Base-by-base conservation (phyloP, 1,284 basidiomycete genomes). In the Apiotrichum porosum region DNA sequence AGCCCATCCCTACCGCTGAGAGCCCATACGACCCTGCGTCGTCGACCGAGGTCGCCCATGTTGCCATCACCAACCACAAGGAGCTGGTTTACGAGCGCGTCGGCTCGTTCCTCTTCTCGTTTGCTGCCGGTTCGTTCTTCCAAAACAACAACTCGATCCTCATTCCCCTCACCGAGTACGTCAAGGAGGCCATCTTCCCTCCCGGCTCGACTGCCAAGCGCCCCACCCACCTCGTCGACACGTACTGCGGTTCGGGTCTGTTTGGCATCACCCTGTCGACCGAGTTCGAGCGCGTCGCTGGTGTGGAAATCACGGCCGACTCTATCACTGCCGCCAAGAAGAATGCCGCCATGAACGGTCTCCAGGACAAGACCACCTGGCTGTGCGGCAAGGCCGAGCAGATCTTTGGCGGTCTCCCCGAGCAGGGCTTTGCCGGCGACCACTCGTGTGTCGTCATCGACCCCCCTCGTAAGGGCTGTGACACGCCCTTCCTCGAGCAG, bases 61-160 rank as follows among this genome's bases (percentile, higher is more conserved):
- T 89, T 46, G 90, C 88, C 63, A 78, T 95, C 53, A 89, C 88
- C 0, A 81, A 92, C 68, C 88, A 90, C 70, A 85, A 86, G 57
- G 81, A 77, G 4, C 82, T 79, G 4, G 84, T 95, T 4, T 85
- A 88, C 49, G 93, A 97, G 71, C 81, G 81, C 37, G 89, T 97
- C 14, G 89, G 87, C 4, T 74, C 80, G 47, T 84, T 79, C 69
- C 74, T 85, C 40, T 97, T 98, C 71, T 84, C 93, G 62, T 97
- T 93, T 70, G 82, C 81, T 12, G 91, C 88, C 1, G 84, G 85
- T 35, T 84, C 85, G 5, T 97, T 97, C 77, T 97, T 97, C 80
- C 94, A 98, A 70, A 97, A 97, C 78, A 98, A 98, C 78, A 94
- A 94, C 68, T 84, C 86, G 17, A 88, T 97, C 44, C 82, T 98